These are phyloP conservation scores for Phytophthora sp. DNA, from an alignment of 352 stramenopile species.

Conservation along the genomic window DNA sequence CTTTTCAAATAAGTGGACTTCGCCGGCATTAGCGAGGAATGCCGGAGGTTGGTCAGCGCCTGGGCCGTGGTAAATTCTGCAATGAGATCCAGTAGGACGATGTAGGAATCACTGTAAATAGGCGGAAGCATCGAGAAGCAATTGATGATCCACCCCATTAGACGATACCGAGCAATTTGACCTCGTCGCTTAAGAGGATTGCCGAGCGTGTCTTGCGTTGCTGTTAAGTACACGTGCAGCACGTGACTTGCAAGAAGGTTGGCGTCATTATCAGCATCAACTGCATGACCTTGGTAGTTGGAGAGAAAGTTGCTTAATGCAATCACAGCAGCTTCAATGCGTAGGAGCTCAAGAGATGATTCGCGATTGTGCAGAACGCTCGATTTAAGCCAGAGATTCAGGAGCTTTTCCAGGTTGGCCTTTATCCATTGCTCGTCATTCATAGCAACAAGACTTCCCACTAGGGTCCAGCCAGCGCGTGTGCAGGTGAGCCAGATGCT, in stretches of 20 bases:
- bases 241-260: constrained; percentile 74
- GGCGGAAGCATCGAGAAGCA: constrained; percentile 75
- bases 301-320: constrained; percentile 68
- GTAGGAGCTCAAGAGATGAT: constrained; percentile 80
- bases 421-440: constrained; percentile 71
- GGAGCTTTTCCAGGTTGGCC: constrained; percentile 56
- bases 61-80: constrained; percentile 82
- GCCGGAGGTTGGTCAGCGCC: constrained; percentile 71
- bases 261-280: constrained; percentile 45
- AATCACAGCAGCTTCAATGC: constrained; percentile 82
- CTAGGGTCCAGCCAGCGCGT: constrained; percentile 80
- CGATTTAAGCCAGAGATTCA: constrained; percentile 78
- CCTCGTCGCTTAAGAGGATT: constrained; percentile 83
- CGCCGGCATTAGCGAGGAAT: constrained; percentile 59
- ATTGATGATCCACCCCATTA: constrained; percentile 82
- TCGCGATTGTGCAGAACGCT: constrained; percentile 83
- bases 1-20: constrained; percentile 74
- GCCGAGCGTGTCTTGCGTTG: constrained; percentile 60
- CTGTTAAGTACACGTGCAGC: constrained; percentile 70
- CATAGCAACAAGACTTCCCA: constrained; percentile 72
- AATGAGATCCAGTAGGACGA: constrained; percentile 78
- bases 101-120: constrained; percentile 85
- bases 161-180: constrained; percentile 78
- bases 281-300: constrained; percentile 35
- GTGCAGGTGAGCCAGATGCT: constrained; percentile 90